phyloP scores from a whole-genome alignment of 148 eudicot genomes.

The Rhododendron henanense region DNA sequence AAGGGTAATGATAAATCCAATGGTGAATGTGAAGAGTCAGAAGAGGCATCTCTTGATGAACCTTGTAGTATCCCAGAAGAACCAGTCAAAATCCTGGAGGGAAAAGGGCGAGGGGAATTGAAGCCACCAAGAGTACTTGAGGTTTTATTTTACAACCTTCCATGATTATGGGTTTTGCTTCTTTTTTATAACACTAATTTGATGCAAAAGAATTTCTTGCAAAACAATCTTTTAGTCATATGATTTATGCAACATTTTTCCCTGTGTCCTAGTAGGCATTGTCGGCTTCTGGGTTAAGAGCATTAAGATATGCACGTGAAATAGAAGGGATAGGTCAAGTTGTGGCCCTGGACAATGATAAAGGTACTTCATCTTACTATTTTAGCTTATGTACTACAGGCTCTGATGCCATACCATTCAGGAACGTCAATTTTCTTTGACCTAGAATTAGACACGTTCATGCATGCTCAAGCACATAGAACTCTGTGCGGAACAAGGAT shows the following conservation, averaged over 20 bases:
- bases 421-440: not conserved
- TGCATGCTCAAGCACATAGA: not conserved
- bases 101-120: conserved; percentile 50
- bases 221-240: conserved; percentile 1
- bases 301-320: conserved; percentile 96
- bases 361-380: conserved; percentile 40
- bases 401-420: not conserved
- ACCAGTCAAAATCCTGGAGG: conserved; percentile 29
- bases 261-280: conserved; percentile 51
- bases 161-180: not conserved
- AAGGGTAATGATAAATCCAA: conserved; percentile 26
- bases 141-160: conserved; percentile 34
- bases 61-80: conserved; percentile 38
- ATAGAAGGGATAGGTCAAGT: conserved; percentile 86
- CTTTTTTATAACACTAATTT: not conserved
- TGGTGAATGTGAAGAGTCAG: conserved; percentile 9
- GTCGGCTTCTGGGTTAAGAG: conserved; percentile 97
- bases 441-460: not conserved
- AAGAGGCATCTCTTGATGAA: conserved; percentile 47
- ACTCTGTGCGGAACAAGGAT: not conserved
- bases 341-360: conserved; percentile 91
- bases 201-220: not conserved
- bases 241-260: not conserved
- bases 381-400: not conserved
- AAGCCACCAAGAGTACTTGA: conserved; percentile 93